These are phyloP conservation scores for Fusarium tricinctum DNA, from an alignment of 2,329 filamentous ascomycete genomes.

Conservation along the genomic window DNA sequence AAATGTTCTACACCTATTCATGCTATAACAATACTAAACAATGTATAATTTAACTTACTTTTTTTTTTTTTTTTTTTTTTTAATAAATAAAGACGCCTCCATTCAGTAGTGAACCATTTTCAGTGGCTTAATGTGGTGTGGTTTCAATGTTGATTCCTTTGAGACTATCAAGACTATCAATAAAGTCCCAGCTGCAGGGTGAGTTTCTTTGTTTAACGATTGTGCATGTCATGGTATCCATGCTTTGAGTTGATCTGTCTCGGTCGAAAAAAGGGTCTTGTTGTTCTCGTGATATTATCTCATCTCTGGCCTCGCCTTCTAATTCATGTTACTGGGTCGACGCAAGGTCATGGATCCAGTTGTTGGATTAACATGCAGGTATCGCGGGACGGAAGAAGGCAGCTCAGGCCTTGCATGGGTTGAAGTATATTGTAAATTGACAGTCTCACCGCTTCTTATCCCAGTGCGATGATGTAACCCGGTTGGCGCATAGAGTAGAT, in stretches of 20 bases:
- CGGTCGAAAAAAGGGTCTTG: slow-evolving; percentile 2
- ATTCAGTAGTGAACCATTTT: slow-evolving; percentile 12
- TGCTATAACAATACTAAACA: not conserved
- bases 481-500: slow-evolving; percentile 40
- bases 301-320: slow-evolving; percentile 24
- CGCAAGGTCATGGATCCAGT: slow-evolving; percentile 33
- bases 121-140: slow-evolving; percentile 28
- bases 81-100: slow-evolving; percentile 2
- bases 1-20: slow-evolving; percentile 2
- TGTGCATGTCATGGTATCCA: slow-evolving; percentile 25
- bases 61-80: not conserved
- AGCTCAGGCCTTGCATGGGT: slow-evolving; percentile 37
- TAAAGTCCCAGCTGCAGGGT: slow-evolving; percentile 24
- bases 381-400: slow-evolving; percentile 41
- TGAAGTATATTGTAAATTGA: slow-evolving; percentile 31
- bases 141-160: slow-evolving; percentile 21
- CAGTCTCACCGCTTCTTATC: slow-evolving; percentile 49
- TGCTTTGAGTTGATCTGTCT: slow-evolving; percentile 7
- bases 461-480: slow-evolving; percentile 47
- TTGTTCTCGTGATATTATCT: slow-evolving; percentile 27
- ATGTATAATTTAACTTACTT: slow-evolving; percentile 2
- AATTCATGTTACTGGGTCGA: slow-evolving; percentile 48
- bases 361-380: slow-evolving; percentile 32
- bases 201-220: slow-evolving; percentile 30
- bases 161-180: slow-evolving; percentile 12